These are phyloP conservation scores for Pythium guiyangense DNA, from an alignment of 352 stramenopile species.

Conservation along the genomic window DNA sequence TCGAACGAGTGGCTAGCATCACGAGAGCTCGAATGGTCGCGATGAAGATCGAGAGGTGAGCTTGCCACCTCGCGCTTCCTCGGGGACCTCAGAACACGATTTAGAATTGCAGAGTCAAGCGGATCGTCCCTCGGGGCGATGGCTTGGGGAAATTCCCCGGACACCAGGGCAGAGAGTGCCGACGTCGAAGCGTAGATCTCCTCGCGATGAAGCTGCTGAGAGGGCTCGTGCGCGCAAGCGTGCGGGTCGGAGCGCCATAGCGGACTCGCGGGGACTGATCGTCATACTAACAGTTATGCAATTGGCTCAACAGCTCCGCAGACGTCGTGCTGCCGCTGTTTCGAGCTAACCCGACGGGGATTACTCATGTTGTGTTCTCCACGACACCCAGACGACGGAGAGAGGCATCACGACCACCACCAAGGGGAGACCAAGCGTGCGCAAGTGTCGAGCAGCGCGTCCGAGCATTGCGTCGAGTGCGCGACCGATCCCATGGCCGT, in stretches of 20 bases:
- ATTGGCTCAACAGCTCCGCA: slow-evolving; percentile 74
- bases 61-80: too few relatives aligned
- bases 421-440: not conserved
- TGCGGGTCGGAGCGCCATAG: slow-evolving; percentile 21
- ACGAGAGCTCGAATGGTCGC: slow-evolving; percentile 76
- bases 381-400: slow-evolving; percentile 56
- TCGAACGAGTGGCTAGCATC: slow-evolving; percentile 6
- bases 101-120: slow-evolving; percentile 92
- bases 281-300: slow-evolving; percentile 92
- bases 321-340: slow-evolving; percentile 64
- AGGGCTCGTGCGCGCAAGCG: slow-evolving; percentile 20
- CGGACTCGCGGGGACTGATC: slow-evolving; percentile 78
- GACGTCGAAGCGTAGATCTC: slow-evolving; percentile 77
- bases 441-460: not conserved
- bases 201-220: slow-evolving; percentile 64
- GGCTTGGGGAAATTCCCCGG: slow-evolving; percentile 90
- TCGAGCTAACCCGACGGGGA: slow-evolving; percentile 89
- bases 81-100: slow-evolving; percentile 73
- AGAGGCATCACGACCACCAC: slow-evolving; percentile 10
- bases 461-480: not conserved
- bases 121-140: slow-evolving; percentile 27
- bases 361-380: slow-evolving; percentile 92
- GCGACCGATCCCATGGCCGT: too few relatives aligned
- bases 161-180: slow-evolving; percentile 87
- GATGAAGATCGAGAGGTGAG: slow-evolving; percentile 36